Evolutionary conservation across 306 rosid genomes (phyloP).

Genomic region (Benincasa hispida): DNA sequence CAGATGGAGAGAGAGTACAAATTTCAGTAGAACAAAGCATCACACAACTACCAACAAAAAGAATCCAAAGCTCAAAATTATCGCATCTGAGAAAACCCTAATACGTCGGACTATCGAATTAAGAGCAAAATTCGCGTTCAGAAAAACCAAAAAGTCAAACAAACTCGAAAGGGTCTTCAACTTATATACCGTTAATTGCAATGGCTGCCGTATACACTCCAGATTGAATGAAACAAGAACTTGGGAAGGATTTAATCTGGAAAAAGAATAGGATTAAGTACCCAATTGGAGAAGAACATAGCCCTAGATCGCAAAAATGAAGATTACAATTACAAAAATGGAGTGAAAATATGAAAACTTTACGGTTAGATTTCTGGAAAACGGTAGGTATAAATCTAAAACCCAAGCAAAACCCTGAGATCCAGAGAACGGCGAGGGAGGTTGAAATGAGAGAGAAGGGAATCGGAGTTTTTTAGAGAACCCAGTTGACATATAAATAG

Average conservation of each 20-base stretch:
- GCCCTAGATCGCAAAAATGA: background rate
- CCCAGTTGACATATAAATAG: background rate
- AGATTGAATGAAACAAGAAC: background rate
- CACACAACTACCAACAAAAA: background rate
- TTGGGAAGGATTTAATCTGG: background rate
- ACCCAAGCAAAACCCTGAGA: constrained; percentile 5
- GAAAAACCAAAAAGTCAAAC: background rate
- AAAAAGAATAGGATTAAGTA: background rate
- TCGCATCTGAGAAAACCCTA: constrained; percentile 13
- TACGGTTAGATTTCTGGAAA: background rate
- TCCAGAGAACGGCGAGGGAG: background rate
- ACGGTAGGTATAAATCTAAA: background rate
- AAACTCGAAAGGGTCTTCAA: background rate
- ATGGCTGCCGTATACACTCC: background rate
- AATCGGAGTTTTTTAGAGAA: background rate
- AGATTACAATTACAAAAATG: background rate
- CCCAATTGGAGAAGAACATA: background rate
- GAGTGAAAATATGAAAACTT: background rate
- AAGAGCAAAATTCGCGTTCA: background rate
- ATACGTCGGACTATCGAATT: background rate
- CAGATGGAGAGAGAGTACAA: background rate
- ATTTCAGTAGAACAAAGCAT: background rate
- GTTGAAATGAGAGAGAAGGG: background rate
- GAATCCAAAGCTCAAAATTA: background rate
- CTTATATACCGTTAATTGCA: background rate